Evolutionary conservation across 2,329 filamentous ascomycete species (phyloP).

Genomic region (Pyrenophora graminea): DNA sequence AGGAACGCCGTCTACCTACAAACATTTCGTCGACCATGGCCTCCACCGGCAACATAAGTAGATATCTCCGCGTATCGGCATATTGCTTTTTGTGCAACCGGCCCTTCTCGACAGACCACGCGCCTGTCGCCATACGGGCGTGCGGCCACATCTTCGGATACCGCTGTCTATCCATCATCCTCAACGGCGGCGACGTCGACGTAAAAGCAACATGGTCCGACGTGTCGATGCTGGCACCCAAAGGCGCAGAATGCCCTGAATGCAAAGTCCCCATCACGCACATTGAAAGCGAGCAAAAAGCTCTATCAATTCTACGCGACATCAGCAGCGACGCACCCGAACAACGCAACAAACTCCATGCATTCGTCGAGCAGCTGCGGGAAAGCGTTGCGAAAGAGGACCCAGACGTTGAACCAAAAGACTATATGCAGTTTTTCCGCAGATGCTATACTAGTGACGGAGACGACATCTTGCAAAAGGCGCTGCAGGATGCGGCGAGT

Average conservation of each 20-base stretch:
- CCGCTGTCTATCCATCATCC: constrained; percentile 1
- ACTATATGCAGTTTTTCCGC: constrained; percentile 4
- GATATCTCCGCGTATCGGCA: background rate
- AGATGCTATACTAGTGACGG: constrained; percentile 8
- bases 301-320: constrained; percentile 1
- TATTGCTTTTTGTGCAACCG: constrained; percentile 2
- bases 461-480: constrained; percentile 3
- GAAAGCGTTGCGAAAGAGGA: constrained; percentile 1
- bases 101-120: constrained; percentile 1
- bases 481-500: constrained; percentile 6
- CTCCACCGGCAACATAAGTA: background rate
- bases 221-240: background rate
- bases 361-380: constrained; percentile 4
- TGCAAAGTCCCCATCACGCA: constrained; percentile 2
- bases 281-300: constrained; percentile 4
- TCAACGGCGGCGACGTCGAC: constrained; percentile 5
- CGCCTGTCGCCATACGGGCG: background rate
- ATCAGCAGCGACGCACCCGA: background rate
- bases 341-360: constrained; percentile 2
- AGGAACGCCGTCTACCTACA: background rate
- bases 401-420: background rate
- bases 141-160: constrained; percentile 5
- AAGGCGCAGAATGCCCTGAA: constrained; percentile 4
- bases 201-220: constrained; percentile 4
- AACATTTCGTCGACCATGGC: background rate